Base-by-base conservation (phyloP, 495 filamentous ascomycete genomes). In the Pyrenopolyporus hunteri region DNA sequence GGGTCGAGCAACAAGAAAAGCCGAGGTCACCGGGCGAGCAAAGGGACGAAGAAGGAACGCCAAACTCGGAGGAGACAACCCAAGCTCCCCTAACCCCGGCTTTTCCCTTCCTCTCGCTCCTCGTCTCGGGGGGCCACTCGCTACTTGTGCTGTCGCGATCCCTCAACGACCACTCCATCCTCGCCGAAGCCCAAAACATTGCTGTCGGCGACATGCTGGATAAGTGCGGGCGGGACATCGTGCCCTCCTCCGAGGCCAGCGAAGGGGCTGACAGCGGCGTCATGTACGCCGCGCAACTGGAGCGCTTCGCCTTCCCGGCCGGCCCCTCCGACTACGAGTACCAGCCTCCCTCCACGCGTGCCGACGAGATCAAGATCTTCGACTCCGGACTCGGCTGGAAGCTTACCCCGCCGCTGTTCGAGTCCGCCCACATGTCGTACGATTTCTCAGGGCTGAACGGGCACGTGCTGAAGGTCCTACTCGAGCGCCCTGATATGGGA, bases 71-170 rank as follows among this genome's bases (percentile, higher is more conserved):
- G 37, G 22, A 23, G 22, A 44, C 20, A 22, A 39, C 11, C 8
- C 22, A 43, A 13, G 17, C 17, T 23, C 7, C 10, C 25, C 20
- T 10, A 31, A 2, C 28, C 72, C 72, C 84, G 6, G 48, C 70
- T 5, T 95, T 94, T 67, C 93, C 94, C 22, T 97, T 95, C 73
- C 78, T 97, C 36, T 91, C 89, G 0, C 79, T 97, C 14, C 84
- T 98, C n/a, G 90, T 91, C 36, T 96, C 91, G 0, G 94, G 94
- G 13, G 94, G 94, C 2, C 94, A 98, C 78, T 91, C 92, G 7
- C 85, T 94, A 55, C 83, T 98, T 2, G 80, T 96, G 1, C 84
- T 88, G 45, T 94, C 91, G 9, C 72, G 71, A 14, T 78, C 78
- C 2, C 70, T 94, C 1, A 72, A 56, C 49, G 76, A 85, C 16